Evolutionary conservation across 352 stramenopile species (phyloP).

Genomic region (Pythium periplocum): DNA sequence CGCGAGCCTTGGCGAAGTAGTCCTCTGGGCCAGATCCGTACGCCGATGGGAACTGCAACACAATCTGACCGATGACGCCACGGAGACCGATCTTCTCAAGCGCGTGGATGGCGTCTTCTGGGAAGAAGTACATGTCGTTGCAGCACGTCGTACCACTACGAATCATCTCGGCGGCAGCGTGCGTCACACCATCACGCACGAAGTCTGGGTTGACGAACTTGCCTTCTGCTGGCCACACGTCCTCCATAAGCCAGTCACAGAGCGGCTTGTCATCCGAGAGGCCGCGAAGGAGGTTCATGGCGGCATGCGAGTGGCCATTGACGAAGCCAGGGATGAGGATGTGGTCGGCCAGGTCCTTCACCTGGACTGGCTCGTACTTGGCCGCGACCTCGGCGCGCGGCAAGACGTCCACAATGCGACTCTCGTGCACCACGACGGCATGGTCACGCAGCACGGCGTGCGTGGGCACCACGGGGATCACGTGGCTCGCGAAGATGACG

Average conservation of each 20-base stretch:
- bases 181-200: conserved; percentile 59
- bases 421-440: conserved; percentile 59
- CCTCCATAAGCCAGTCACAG: conserved; percentile 74
- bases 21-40: conserved; percentile 56
- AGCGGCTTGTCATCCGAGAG: conserved; percentile 86
- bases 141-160: conserved; percentile 83
- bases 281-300: conserved; percentile 83
- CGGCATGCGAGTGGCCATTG: conserved; percentile 84
- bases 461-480: conserved; percentile 78
- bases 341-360: conserved; percentile 50
- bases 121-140: conserved; percentile 92
- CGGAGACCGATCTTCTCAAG: conserved; percentile 68
- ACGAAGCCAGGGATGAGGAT: conserved; percentile 83
- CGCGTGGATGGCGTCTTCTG: conserved; percentile 41
- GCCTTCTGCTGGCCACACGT: conserved; percentile 84
- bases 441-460: conserved; percentile 70
- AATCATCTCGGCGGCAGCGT: conserved; percentile 88
- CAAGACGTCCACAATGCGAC: conserved; percentile 75
- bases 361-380: conserved; percentile 39
- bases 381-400: conserved; percentile 39
- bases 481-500: conserved; percentile 67
- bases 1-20: conserved; percentile 70
- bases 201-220: conserved; percentile 74
- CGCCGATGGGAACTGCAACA: conserved; percentile 70
- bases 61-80: conserved; percentile 52